Base-by-base conservation (phyloP, 352 stramenopile species). In the Phytophthora europaea region DNA sequence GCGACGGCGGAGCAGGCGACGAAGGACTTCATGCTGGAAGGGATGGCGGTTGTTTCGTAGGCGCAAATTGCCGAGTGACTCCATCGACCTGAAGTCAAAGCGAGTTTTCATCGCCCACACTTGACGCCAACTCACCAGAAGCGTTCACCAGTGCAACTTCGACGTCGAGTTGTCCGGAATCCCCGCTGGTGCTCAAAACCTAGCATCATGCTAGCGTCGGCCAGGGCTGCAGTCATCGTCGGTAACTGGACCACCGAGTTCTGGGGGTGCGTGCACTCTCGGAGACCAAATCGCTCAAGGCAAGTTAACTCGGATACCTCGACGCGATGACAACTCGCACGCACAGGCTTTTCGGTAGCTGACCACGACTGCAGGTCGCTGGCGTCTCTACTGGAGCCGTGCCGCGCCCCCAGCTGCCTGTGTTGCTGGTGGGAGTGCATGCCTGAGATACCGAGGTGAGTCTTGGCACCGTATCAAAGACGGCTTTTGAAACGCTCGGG, bases 21-120 rank as follows among this genome's bases (percentile, higher is more conserved):
- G 51, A 23, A 63, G 56, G 51, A 57, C 38, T 53, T 75, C 53
- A 70, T 65, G 13, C 15, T 38, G 31, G 18, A 50, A 4, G 20
- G 28, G 56, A 18, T 48, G 56, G n/a, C 56, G 16, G 31, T 50
- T 45, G 38, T 45, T 16, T 16, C 10, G 15, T 33, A 61, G 13
- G 20, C 20, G 45, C 45, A 31, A 54, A 54, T 54, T 28, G 48
- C 9, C 9, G 22, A 55, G 48, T 55, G 48, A 33, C 26, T 31
- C 26, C 26, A 31, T 31, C 26, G 26, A 31, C 26, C 26, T 31
- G 26, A 31, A 31, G 26, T 31, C 26, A 31, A 31, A 31, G 26
- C 26, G 26, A 43, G 36, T 15, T 18, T 43, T 12, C 36, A 43
- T 16, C 36, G 10, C 36, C 36, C 36, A 5, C 36, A 43, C 10